Base-by-base conservation (phyloP, 371 early-diverging fungal genomes). In the Lichtheimia hyalospora region DNA sequence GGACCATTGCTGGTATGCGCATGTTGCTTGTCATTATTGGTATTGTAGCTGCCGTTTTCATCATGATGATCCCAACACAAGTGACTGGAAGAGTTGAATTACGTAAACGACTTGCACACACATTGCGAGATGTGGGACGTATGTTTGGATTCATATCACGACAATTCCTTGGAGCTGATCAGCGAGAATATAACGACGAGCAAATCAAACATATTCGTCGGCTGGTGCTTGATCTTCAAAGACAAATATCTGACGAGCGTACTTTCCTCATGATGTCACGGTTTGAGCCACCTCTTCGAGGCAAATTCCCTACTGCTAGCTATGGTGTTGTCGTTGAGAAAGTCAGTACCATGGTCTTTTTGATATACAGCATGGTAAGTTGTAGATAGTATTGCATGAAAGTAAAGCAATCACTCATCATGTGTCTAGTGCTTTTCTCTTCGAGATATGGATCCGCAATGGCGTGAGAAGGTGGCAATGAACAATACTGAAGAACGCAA, bases 1-100 rank as follows among this genome's bases (percentile, higher is more conserved):
- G 66, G 59, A 69, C 69, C 1, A 58, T 78, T 3, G 73, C 79
- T 12, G 79, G 79, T 49, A 78, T 75, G 79, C 69, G 79, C 41
- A 67, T 75, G 50, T 28, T 79, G 5, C 46, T 75, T 20, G 75
- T 79, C 10, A 57, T 69, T 6, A 70, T 79, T 58, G 79, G 79
- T 59, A 60, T 79, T 34, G 64, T 54, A 8, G 79, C 76, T 4
- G 54, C 70, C 44, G 69, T 64, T 25, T 58, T 79, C 12, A 41
- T 79, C 34, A 61, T 67, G 4, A 54, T 71, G 51, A 60, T 79
- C 13, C 79, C 79, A 1, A 63, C 62, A 14, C 70, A 74, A 7
- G 64, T 73, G 0, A 69, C 69, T 3, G 76, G 79, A 7, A 64
- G 79, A 40, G 74, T 79, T 2, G 79, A 75, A 48, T 53, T 79